Evolutionary conservation across 1,139 yeast species (phyloP).

Genomic region (Suhomyces kunorum): DNA sequence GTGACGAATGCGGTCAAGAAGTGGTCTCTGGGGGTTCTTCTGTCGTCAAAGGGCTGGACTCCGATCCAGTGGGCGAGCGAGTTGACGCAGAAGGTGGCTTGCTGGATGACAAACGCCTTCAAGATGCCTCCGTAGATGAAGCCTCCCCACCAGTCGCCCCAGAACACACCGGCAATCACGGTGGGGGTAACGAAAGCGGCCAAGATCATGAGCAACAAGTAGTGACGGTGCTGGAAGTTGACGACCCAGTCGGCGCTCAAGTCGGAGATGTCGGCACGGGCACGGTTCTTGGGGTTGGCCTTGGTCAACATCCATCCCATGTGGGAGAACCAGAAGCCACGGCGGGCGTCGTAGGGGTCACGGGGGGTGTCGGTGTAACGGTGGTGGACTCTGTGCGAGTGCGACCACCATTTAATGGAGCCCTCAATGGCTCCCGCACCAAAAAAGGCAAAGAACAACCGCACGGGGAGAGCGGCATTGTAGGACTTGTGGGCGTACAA

Average conservation of each 20-base stretch:
- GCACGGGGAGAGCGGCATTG: constrained; percentile 70
- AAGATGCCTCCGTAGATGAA: constrained; percentile 87
- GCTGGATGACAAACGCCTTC: constrained; percentile 84
- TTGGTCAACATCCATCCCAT: constrained; percentile 96
- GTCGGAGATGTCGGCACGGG: constrained; percentile 95
- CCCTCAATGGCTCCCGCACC: constrained; percentile 98
- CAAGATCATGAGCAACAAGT: constrained; percentile 63
- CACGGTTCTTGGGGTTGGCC: constrained; percentile 93
- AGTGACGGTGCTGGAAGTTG: constrained; percentile 91
- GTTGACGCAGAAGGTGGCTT: constrained; percentile 97
- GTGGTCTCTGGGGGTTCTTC: constrained; percentile 97
- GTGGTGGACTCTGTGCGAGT: constrained; percentile 96
- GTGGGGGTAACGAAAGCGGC: constrained; percentile 77
- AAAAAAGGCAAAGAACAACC: constrained; percentile 72
- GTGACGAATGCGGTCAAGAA: constrained; percentile 91
- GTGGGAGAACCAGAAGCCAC: constrained; percentile 94
- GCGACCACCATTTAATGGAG: constrained; percentile 98
- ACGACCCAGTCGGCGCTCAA: constrained; percentile 89
- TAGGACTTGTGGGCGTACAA: constrained; percentile 89
- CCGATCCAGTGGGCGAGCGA: constrained; percentile 99
- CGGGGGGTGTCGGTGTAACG: constrained; percentile 94
- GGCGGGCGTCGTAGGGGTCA: constrained; percentile 97
- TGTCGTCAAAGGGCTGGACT: constrained; percentile 95
- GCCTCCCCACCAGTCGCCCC: constrained; percentile 94
- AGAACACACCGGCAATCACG: constrained; percentile 70